A percentile compares a stretch with the other conserved stretches of the same genome.
These are phyloP conservation scores for Gonapodya prolifera DNA, from an alignment of 192 early-diverging fungal genomes.

Conservation along the genomic window DNA sequence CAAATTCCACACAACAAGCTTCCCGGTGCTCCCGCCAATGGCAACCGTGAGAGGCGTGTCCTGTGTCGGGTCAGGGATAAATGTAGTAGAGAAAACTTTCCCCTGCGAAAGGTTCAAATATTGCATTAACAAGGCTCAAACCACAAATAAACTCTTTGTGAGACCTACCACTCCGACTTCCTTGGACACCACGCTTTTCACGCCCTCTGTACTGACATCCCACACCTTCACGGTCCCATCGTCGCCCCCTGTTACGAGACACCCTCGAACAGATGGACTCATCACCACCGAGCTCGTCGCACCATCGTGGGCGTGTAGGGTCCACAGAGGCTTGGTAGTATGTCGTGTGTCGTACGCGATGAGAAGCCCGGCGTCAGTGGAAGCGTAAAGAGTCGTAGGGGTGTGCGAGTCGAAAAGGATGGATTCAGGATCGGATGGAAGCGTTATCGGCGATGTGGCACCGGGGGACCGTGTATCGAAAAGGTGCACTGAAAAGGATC, in stretches of 20 bases:
- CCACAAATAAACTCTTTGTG: neutral
- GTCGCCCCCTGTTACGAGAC: constrained; percentile 80
- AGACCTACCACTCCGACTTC: constrained; percentile 58
- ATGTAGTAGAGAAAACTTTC: constrained; percentile 71
- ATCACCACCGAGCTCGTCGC: constrained; percentile 81
- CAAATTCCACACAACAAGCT: constrained; percentile 87
- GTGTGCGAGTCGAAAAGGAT: constrained; percentile 80
- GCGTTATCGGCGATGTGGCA: constrained; percentile 48
- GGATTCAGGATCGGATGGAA: constrained; percentile 81
- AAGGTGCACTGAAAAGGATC: constrained; percentile 37
- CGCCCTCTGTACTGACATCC: constrained; percentile 61
- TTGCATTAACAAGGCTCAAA: neutral
- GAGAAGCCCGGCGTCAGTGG: constrained; percentile 85
- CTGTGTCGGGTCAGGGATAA: constrained; percentile 43
- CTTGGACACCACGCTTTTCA: constrained; percentile 73
- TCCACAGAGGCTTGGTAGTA: constrained; percentile 52
- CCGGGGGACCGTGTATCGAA: constrained; percentile 86
- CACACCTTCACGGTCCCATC: constrained; percentile 92
- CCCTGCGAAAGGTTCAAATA: constrained; percentile 17
- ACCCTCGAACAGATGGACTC: constrained; percentile 59
- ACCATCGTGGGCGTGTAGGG: constrained; percentile 85
- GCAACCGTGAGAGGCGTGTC: constrained; percentile 86
- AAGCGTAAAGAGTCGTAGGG: constrained; percentile 53
- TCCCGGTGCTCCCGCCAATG: constrained; percentile 77
- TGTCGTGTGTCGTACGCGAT: constrained; percentile 73